Base-by-base conservation (phyloP, 2,329 filamentous ascomycete genomes). In the Neopestalotiopsis sp. region DNA sequence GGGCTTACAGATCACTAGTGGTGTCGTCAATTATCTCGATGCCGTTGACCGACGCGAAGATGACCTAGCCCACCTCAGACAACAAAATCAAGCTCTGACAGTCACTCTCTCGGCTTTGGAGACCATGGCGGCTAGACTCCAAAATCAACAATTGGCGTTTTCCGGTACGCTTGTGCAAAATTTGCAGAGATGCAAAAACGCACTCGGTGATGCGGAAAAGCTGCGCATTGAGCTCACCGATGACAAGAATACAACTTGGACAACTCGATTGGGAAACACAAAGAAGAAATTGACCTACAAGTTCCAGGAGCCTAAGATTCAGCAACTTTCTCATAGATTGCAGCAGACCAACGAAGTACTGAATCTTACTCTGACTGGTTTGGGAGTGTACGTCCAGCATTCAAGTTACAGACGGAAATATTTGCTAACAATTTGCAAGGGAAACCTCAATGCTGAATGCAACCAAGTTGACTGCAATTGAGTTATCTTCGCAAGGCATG, bases 261-360 rank as follows among this genome's bases (percentile, higher is more conserved):
- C 56, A 17, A 24, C 30, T 12, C 59, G 65, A 56, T 20, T 69
- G 5, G n/a, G 45, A 5, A 69, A 38, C 59, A 59, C 40, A 20
- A 63, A 60, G 17, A 67, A 61, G 40, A 67, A 65, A 24, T 45
- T 69, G 6, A 61, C 56, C 7, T 69, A 69, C 30, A 38, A 13
- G 9, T 69, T 69, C 38, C 38, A 67, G 20, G 57, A 60, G 3
- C 9, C 65, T 2, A 69, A 69, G 20, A 58, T 67, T 10, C 65
- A 69, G 32, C 68, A 67, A 30, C 40, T 69, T 28, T 24, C 24
- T 45, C 58, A 64, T 32, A 42, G 68, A 20, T 40, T 69, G 12
- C 64, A 65, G 28, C 38, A 45, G 13, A 52, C 65, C 4, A 69
- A 69, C 42, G 32, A 52, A 28, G 13, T 65, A 2, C 10, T 69